Conservation (phyloP, 257 asterid species). For the Nyctanthes arbortristis region DNA sequence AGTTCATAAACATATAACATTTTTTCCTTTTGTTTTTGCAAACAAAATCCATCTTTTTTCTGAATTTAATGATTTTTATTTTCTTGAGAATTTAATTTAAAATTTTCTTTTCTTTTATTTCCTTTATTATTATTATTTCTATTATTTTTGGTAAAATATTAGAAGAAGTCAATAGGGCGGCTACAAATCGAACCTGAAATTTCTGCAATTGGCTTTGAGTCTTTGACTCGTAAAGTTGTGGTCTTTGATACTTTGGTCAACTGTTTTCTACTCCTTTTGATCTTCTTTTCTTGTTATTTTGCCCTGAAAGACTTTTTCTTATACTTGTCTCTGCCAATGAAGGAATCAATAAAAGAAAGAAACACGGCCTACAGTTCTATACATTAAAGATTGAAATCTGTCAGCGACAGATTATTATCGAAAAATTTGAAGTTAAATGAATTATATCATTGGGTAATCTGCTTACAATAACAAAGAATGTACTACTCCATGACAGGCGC, state of each 20-base stretch:
- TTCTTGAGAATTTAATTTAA: too few relatives aligned
- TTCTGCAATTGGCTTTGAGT: neutral
- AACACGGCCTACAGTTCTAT: neutral
- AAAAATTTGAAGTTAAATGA: too few relatives aligned
- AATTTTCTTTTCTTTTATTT: neutral
- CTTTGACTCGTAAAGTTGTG: too few relatives aligned
- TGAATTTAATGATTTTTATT: too few relatives aligned
- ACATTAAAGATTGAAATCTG: too few relatives aligned
- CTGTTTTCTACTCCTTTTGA: neutral
- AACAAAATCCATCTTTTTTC: neutral
- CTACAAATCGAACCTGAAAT: constrained; percentile 20
- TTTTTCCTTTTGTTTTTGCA: neutral
- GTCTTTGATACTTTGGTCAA: constrained; percentile 1
- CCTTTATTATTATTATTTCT: constrained; percentile 10
- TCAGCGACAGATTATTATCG: too few relatives aligned
- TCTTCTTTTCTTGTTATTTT: neutral
- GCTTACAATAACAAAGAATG: neutral
- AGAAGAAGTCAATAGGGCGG: constrained; percentile 38
- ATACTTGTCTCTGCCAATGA: neutral
- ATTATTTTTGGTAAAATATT: constrained; percentile 16
- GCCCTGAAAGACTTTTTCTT: neutral
- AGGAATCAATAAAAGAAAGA: too few relatives aligned
- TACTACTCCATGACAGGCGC: constrained; percentile 36
- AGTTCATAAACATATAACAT: too few relatives aligned
- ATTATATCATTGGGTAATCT: neutral